A percentile compares a stretch with the other conserved stretches of the same genome.
Conservation (phyloP, 345 rosid species). For the Arabis alpina region DNA sequence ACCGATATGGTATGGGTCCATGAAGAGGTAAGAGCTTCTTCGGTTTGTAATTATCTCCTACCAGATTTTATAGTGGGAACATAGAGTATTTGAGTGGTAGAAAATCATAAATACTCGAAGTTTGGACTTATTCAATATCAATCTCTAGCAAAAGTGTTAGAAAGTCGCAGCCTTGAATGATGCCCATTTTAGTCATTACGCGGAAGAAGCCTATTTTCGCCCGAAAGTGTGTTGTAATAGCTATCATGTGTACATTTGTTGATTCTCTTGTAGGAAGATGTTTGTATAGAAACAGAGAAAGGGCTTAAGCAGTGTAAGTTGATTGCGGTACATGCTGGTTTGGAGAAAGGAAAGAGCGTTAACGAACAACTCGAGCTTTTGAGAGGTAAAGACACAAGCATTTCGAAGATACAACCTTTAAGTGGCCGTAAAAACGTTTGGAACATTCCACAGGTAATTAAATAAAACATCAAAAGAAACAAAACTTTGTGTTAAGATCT, state of each 20-base stretch:
- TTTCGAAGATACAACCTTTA: conserved; percentile 64
- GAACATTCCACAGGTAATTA: conserved; percentile 73
- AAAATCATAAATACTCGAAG: too few species aligned
- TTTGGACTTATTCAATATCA: background rate
- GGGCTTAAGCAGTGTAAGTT: conserved; percentile 62
- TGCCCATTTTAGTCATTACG: background rate
- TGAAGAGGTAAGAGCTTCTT: conserved; percentile 56
- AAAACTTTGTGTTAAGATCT: background rate
- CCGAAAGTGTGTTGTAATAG: background rate
- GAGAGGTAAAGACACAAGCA: conserved; percentile 63
- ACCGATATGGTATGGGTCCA: conserved; percentile 76
- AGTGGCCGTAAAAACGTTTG: conserved; percentile 72
- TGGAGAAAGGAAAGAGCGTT: conserved; percentile 61
- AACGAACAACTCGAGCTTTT: conserved; percentile 57
- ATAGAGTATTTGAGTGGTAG: background rate
- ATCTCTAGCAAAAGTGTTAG: background rate
- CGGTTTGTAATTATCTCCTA: conserved; percentile 12
- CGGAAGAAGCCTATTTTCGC: background rate
- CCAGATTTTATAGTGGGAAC: background rate
- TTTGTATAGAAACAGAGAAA: conserved; percentile 55
- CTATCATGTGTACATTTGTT: background rate
- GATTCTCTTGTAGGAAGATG: conserved; percentile 59
- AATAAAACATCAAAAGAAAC: background rate
- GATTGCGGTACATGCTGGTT: conserved; percentile 81
- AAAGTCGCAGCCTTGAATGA: background rate